These are phyloP conservation scores for Pseudopyrenochaeta lycopersici DNA, from an alignment of 2,329 filamentous ascomycete species.

Conservation along the genomic window DNA sequence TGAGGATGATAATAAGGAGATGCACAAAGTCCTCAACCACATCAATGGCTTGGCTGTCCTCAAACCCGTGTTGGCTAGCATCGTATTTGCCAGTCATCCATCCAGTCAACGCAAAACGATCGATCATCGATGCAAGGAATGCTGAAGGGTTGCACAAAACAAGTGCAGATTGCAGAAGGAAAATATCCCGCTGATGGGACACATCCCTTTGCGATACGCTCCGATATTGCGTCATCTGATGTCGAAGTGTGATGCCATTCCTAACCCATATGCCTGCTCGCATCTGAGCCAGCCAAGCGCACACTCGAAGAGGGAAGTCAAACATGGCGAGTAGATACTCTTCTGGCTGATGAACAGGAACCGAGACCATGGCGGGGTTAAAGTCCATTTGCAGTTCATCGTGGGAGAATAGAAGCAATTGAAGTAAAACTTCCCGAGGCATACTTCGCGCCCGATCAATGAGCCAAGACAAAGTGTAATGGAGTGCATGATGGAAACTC, in stretches of 20 bases:
- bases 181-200: constrained; percentile 92
- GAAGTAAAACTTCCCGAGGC: constrained; percentile 70
- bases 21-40: constrained; percentile 96
- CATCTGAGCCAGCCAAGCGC: constrained; percentile 97
- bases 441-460: constrained; percentile 87
- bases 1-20: constrained; percentile 87
- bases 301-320: constrained; percentile 91
- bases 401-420: constrained; percentile 75
- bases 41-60: constrained; percentile 88
- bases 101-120: constrained; percentile 85
- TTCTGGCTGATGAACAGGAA: constrained; percentile 69
- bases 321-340: constrained; percentile 88
- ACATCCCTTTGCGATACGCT: constrained; percentile 90
- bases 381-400: constrained; percentile 74
- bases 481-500: constrained; percentile 96
- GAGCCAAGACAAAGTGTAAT: constrained; percentile 96
- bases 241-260: constrained; percentile 93
- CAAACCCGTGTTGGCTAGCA: constrained; percentile 71
- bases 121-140: constrained; percentile 87
- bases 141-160: constrained; percentile 84
- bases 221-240: constrained; percentile 93
- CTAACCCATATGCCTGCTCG: constrained; percentile 98
- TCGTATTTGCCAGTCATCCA: constrained; percentile 89
- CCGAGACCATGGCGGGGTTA: constrained; percentile 66
- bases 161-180: constrained; percentile 89